These are phyloP conservation scores for Jacaranda mimosifolia DNA, from an alignment of 257 asterid genomes.

Conservation along the genomic window DNA sequence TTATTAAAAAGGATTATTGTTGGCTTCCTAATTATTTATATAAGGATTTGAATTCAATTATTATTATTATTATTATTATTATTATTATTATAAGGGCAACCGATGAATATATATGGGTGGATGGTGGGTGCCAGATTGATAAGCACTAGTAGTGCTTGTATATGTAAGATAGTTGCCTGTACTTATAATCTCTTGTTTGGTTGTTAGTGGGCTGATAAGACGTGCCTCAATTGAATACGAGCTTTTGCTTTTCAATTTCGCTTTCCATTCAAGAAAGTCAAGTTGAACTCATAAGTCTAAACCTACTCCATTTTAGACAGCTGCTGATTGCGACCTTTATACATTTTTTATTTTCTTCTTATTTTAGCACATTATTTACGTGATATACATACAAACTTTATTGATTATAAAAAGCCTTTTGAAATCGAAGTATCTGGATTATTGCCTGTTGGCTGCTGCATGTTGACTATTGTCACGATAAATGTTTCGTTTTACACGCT, in stretches of 20 bases:
- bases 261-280: constrained; percentile 30
- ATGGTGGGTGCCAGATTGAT: constrained; percentile 50
- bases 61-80: too few species aligned
- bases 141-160: constrained; percentile 22
- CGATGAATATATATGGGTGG: not conserved
- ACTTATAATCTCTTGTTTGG: constrained; percentile 40
- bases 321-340: constrained; percentile 9
- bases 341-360: not conserved
- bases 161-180: constrained; percentile 35
- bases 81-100: not conserved
- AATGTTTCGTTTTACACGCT: not conserved
- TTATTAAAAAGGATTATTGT: too few species aligned
- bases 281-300: constrained; percentile 26
- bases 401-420: not conserved
- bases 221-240: constrained; percentile 53
- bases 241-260: constrained; percentile 41
- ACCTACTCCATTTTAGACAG: constrained; percentile 4
- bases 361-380: constrained; percentile 20
- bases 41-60: too few species aligned
- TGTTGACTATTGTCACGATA: not conserved
- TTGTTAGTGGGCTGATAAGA: constrained; percentile 35
- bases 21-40: too few species aligned
- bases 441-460: not conserved
- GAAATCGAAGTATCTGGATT: not conserved
- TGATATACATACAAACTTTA: constrained; percentile 18